Evolutionary conservation across 2,329 filamentous ascomycete genomes (phyloP), one percentile per base, ranked within the genome.

Genomic region (Aspergillus intermedius): DNA sequence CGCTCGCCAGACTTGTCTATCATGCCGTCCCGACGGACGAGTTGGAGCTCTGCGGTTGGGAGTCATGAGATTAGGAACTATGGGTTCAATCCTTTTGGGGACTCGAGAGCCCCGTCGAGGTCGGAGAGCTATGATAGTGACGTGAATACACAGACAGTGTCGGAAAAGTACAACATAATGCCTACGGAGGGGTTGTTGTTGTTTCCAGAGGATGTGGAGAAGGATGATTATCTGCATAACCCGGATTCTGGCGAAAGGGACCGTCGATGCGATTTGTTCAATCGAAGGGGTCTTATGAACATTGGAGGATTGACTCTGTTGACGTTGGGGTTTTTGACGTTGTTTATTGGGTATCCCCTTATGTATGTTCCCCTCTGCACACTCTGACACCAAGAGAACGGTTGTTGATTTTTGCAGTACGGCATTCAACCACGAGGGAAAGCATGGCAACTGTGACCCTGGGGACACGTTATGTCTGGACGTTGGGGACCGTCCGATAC

Each of bases 141-240:
- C 58, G 69, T 86, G 46, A 87, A 86, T 59, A 87, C 83, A 0
- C 83, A 87, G 68, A 87, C 84, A 1, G 84, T 87, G 3, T 81
- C 82, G 13, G 82, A 86, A 60, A 87, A 87, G 65, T 87, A 84
- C 66, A 86, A 86, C 60, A 87, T 88, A 46, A 74, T 80, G 62
- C 83, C 84, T 1, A 83, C 81, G 2, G 79, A 82, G 12, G 82
- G 82, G 5, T 67, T 87, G 46, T 63, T 88, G 37, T 68, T 87
- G 17, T 87, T 83, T 57, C 84, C 84, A 0, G 82, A 87, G 62
- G 84, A 87, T 60, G 80, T 86, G 19, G 84, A 88, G 63, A 86
- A 86, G 59, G 84, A 88, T 61, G 84, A 88, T 60, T 84, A 80
- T 54, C 60, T 88, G 53, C 84, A 88, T 62, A 86, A 87, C 57